Evolutionary conservation across 2,329 filamentous ascomycete genomes (phyloP).

Genomic region (Leptographium lundbergii): DNA sequence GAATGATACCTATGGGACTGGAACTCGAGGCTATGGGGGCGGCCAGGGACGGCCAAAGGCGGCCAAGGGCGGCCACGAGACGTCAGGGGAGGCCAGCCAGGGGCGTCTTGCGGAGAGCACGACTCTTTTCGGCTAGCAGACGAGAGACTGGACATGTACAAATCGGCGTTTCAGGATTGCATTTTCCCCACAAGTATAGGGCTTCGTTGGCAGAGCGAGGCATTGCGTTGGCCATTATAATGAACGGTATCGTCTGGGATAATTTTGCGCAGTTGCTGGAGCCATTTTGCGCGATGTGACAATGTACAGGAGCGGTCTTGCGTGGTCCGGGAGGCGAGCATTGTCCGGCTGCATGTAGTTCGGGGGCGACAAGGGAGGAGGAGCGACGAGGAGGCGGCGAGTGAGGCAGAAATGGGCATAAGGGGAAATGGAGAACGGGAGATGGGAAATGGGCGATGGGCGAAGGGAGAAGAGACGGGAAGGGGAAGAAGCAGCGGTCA

Average conservation of each 20-base stretch:
- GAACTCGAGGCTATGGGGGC: neutral
- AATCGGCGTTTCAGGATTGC: neutral
- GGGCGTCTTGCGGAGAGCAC: neutral
- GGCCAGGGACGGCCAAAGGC: neutral
- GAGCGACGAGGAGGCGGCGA: neutral
- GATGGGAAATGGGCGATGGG: neutral
- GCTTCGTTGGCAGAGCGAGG: neutral
- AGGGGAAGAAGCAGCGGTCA: neutral
- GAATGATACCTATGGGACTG: slow-evolving; percentile 8
- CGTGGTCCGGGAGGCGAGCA: neutral
- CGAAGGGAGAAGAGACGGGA: neutral
- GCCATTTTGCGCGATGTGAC: neutral
- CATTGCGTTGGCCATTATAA: neutral
- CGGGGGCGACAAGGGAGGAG: too few species aligned
- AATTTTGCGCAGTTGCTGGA: neutral
- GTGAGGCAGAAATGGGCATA: neutral
- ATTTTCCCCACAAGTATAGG: neutral
- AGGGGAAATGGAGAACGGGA: neutral
- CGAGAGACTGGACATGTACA: neutral
- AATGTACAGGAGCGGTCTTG: neutral
- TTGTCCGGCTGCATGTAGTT: neutral
- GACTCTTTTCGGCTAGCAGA: neutral
- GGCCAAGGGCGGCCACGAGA: neutral
- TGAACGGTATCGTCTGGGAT: neutral
- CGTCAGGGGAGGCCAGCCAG: neutral